Evolutionary conservation across 75 land plant species (phyloP).

Genomic region (Sequoia sempervirens): DNA sequence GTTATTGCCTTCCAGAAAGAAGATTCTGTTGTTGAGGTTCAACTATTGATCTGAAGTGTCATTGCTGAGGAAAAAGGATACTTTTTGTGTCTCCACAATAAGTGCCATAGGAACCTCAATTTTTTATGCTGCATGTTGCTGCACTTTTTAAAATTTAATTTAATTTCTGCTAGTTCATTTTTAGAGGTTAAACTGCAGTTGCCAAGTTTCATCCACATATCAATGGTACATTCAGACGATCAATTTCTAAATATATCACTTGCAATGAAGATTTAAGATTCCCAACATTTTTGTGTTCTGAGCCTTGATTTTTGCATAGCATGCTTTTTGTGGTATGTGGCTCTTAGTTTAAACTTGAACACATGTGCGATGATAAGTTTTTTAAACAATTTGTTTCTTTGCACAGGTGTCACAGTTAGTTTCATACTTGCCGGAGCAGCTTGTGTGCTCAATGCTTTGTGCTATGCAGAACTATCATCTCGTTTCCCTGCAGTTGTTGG

Average conservation of each 20-base stretch:
- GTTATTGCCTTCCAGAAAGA: background rate
- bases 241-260: background rate
- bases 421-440: conserved; percentile 81
- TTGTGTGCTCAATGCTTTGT: conserved; percentile 83
- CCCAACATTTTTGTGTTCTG: background rate
- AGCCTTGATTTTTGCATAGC: background rate
- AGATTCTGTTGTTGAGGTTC: background rate
- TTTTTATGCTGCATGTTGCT: background rate
- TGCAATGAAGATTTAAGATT: background rate
- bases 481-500: conserved; percentile 97
- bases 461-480: conserved; percentile 91
- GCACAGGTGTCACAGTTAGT: conserved; percentile 83
- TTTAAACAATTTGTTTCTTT: background rate
- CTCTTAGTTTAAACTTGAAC: background rate
- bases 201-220: background rate
- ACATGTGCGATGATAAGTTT: background rate
- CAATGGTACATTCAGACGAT: background rate
- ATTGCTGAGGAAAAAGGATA: background rate
- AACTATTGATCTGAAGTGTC: background rate
- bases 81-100: background rate
- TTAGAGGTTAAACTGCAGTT: background rate
- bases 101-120: background rate
- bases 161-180: background rate
- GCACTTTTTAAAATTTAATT: background rate
- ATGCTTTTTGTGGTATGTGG: background rate